Percentiles rank a stretch among this genome's conserved stretches.
Conservation (phyloP, 768 basidiomycete species). For the Auriscalpium microsporum region DNA sequence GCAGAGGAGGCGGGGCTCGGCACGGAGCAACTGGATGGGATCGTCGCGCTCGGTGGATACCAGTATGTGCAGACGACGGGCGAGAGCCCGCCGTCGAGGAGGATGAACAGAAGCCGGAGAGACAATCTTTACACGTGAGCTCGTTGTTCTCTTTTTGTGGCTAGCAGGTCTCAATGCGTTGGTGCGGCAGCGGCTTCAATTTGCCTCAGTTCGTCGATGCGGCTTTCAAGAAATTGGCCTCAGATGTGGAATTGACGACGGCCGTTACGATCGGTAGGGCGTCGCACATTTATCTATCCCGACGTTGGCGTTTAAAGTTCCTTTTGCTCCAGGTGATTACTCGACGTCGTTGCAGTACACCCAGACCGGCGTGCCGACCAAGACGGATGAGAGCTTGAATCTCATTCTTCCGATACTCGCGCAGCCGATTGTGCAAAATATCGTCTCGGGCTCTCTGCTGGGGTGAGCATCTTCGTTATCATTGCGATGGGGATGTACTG, state of each 20-base stretch:
- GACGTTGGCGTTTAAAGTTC: too few relatives aligned
- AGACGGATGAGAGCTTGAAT: constrained; percentile 53
- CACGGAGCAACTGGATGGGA: constrained; percentile 53
- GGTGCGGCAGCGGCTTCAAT: constrained; percentile 43
- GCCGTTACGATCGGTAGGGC: constrained; percentile 48
- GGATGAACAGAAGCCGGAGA: constrained; percentile 24
- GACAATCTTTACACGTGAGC: constrained; percentile 47
- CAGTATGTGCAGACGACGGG: constrained; percentile 35
- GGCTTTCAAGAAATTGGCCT: constrained; percentile 56
- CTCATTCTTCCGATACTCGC: constrained; percentile 63
- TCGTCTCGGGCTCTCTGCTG: constrained; percentile 50
- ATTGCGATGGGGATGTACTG: background rate
- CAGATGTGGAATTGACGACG: constrained; percentile 50
- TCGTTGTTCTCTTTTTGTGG: constrained; percentile 2
- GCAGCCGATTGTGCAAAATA: constrained; percentile 64
- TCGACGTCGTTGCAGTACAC: constrained; percentile 52
- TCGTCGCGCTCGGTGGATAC: constrained; percentile 61
- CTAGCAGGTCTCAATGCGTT: too few relatives aligned
- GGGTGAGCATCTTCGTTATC: constrained; percentile 29
- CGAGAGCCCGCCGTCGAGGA: constrained; percentile 20
- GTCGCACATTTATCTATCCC: too few relatives aligned
- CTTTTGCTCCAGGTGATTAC: constrained; percentile 44
- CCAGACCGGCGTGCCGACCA: constrained; percentile 46
- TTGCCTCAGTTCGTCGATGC: constrained; percentile 52
- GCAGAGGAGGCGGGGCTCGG: constrained; percentile 56